These are phyloP conservation scores for Cytospora schulzeri DNA, from an alignment of 2,329 filamentous ascomycete genomes.

Conservation along the genomic window DNA sequence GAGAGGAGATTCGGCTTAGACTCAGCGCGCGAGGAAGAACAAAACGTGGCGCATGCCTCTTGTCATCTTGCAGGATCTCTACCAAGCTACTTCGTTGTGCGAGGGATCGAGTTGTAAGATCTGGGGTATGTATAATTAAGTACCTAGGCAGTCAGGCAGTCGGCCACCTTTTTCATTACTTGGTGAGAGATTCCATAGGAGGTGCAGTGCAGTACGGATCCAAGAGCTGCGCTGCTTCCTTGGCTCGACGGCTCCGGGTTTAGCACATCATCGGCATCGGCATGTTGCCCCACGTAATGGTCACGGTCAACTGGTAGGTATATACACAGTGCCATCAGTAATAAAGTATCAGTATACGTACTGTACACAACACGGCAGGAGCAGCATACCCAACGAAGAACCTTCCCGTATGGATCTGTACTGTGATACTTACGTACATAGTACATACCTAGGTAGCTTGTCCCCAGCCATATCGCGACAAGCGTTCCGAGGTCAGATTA, in stretches of 20 bases:
- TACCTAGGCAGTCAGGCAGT: not conserved
- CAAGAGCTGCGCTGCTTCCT: not conserved
- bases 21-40: constrained; percentile 8
- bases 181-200: too few species aligned
- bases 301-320: not conserved
- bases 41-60: constrained; percentile 18
- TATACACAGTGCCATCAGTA: constrained; percentile 4
- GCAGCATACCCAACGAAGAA: not conserved
- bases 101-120: not conserved
- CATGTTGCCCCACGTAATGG: constrained; percentile 25
- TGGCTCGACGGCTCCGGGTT: not conserved
- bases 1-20: constrained; percentile 11
- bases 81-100: constrained; percentile 2
- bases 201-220: constrained; percentile 1
- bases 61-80: constrained; percentile 22
- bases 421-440: not conserved
- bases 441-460: not conserved
- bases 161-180: not conserved
- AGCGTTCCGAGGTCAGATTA: not conserved
- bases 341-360: not conserved
- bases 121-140: too few species aligned
- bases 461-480: not conserved
- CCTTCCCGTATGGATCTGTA: not conserved
- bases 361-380: not conserved
- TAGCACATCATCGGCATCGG: constrained; percentile 23